Base-by-base conservation (phyloP, 306 rosid species). In the Alnus glutinosa region DNA sequence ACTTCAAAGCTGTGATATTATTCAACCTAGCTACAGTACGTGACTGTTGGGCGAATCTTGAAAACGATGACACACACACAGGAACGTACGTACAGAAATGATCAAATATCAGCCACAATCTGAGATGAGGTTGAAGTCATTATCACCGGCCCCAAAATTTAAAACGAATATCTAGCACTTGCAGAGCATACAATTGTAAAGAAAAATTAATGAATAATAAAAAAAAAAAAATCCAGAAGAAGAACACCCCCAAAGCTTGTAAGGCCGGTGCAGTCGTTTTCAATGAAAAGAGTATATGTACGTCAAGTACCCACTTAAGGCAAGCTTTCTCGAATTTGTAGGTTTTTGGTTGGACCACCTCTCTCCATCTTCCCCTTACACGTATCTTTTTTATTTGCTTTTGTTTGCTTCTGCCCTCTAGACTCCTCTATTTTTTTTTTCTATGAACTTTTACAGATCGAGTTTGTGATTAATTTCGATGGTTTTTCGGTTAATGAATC, bases 281-380 rank as follows among this genome's bases (percentile, higher is more conserved):
- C 87, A 30, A 15, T 64, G 55, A n/a, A 84, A 80, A 77, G 82
- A 80, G 74, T 51, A 18, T 76, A 68, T 39, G 55, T 10, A 80
- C 85, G 77, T 73, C 58, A 80, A 73, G 79, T 52, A 74, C n/a
- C 51, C 69, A 49, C 34, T 77, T 19, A 34, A 1, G 39, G 73
- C 19, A 58, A 77, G 37, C 23, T 14, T 37, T 7, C 58, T 10
- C 50, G 44, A 32, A 42, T 57, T 19, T 52, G 66, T 42, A 59
- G 37, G 34, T 71, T 42, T 54, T 73, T 23, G 2, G 67, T 51
- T 76, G 61, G 63, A 69, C 70, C 75, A 52, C 49, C 37, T n/a
- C 12, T 16, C 32, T 6, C 70, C 12, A 13, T 52, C 13, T 37
- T 19, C 12, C n/a, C 63, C 7, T 23, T 32, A 42, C 11, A 16